These are phyloP conservation scores for Aspergillus glaucus DNA, from an alignment of 2,329 filamentous ascomycete genomes.

Conservation along the genomic window DNA sequence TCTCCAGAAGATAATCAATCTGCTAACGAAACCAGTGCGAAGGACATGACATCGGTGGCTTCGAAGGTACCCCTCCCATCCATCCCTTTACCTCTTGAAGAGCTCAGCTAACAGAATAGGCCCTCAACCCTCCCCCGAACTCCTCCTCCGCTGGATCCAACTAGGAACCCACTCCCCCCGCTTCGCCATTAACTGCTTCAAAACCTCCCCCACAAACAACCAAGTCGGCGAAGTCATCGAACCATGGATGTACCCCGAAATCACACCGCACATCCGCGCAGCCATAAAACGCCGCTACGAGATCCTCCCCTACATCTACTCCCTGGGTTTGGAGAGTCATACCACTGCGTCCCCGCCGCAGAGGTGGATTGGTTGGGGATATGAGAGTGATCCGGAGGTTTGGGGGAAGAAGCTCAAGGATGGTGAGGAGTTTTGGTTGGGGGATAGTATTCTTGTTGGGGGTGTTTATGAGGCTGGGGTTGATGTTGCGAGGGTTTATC, in stretches of 20 bases:
- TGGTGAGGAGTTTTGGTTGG: slow-evolving; percentile 70
- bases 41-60: slow-evolving; percentile 69
- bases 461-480: slow-evolving; percentile 60
- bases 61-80: slow-evolving; percentile 51
- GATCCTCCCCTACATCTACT: slow-evolving; percentile 66
- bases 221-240: slow-evolving; percentile 66
- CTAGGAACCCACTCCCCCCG: slow-evolving; percentile 63
- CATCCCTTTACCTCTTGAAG: not conserved
- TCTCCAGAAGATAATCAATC: not conserved
- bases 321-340: slow-evolving; percentile 57
- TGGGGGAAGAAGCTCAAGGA: slow-evolving; percentile 54
- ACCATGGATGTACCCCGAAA: slow-evolving; percentile 69
- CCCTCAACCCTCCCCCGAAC: slow-evolving; percentile 63
- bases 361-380: slow-evolving; percentile 68
- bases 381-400: slow-evolving; percentile 59
- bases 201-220: slow-evolving; percentile 61
- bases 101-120: slow-evolving; percentile 12
- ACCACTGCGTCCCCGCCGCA: slow-evolving; percentile 57
- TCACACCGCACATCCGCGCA: slow-evolving; percentile 55
- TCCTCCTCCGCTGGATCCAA: slow-evolving; percentile 68
- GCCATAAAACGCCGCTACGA: slow-evolving; percentile 66
- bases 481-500: slow-evolving; percentile 53
- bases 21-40: slow-evolving; percentile 44
- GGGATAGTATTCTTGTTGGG: slow-evolving; percentile 58
- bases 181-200: slow-evolving; percentile 74